phyloP scores from a whole-genome alignment of 164 flowering plant species.

The Annona squamosa region DNA sequence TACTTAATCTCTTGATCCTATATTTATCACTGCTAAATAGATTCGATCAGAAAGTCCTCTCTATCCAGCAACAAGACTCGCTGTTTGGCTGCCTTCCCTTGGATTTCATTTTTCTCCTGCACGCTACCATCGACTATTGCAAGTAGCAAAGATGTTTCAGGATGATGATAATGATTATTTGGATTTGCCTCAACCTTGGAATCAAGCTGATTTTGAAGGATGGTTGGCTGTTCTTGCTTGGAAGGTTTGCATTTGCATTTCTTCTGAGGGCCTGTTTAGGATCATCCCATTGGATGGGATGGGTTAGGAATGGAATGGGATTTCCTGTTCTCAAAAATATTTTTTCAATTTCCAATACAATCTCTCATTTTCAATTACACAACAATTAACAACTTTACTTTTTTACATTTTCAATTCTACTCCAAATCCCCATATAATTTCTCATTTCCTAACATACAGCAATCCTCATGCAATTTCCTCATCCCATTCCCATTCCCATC shows the following conservation, averaged over 20 bases:
- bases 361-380: too few species aligned
- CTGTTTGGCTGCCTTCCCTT: conserved; percentile 74
- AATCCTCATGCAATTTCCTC: too few species aligned
- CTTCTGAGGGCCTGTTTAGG: neutral
- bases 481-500: too few species aligned
- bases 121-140: conserved; percentile 91
- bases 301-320: neutral
- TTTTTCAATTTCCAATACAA: too few species aligned
- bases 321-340: too few species aligned
- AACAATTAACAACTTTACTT: too few species aligned
- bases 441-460: too few species aligned
- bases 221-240: conserved; percentile 73
- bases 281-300: neutral
- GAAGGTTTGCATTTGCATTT: conserved; percentile 48
- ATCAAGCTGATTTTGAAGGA: conserved; percentile 88
- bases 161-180: conserved; percentile 36
- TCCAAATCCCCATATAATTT: too few species aligned
- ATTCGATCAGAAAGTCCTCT: conserved; percentile 57
- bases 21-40: conserved; percentile 27
- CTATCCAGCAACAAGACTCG: conserved; percentile 74
- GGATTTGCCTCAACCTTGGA: conserved; percentile 61
- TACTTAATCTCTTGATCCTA: neutral
- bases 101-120: conserved; percentile 95
- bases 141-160: conserved; percentile 74
- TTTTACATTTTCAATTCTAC: too few species aligned